A percentile compares a stretch with the other conserved stretches of the same genome.
Conservation (phyloP, 169 alveolate species). For the Babesia sp. region DNA sequence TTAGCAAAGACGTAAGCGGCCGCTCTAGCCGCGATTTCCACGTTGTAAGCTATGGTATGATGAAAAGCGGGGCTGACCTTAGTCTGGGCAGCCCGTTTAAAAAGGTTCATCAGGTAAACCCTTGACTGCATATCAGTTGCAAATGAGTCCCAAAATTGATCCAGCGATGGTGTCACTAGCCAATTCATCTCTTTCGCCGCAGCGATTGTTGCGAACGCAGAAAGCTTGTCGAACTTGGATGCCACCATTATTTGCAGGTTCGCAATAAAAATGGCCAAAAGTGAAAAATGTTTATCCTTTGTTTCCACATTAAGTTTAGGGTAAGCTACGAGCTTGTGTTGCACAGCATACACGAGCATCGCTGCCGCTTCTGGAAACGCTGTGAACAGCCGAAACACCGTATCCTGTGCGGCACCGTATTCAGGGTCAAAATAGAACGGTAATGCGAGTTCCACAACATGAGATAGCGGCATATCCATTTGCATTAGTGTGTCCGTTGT, state of each 20-base stretch:
- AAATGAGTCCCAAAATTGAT: constrained; percentile 12
- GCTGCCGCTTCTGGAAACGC: constrained; percentile 62
- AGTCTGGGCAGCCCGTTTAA: not conserved
- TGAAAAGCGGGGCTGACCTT: not conserved
- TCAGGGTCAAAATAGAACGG: constrained; percentile 10
- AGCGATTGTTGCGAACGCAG: constrained; percentile 1
- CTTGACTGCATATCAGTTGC: constrained; percentile 8
- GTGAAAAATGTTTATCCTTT: constrained; percentile 7
- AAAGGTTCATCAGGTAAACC: constrained; percentile 1
- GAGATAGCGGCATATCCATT: constrained; percentile 6
- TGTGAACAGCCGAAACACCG: constrained; percentile 28
- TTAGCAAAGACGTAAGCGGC: not conserved
- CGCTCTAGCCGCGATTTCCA: constrained; percentile 3
- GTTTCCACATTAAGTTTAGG: not conserved
- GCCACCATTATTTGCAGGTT: constrained; percentile 22
- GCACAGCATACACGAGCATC: constrained; percentile 17
- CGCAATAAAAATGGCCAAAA: constrained; percentile 21
- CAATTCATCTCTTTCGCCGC: constrained; percentile 1
- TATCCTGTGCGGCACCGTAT: constrained; percentile 10
- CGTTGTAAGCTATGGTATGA: constrained; percentile 4
- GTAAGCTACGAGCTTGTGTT: constrained; percentile 3
- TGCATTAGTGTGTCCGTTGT: constrained; percentile 13
- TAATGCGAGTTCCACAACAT: constrained; percentile 25
- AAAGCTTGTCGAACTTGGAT: constrained; percentile 1
- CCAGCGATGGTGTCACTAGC: not conserved